Evolutionary conservation across 2,329 filamentous ascomycete species (phyloP).

Genomic region (Trichophyton rubrum): DNA sequence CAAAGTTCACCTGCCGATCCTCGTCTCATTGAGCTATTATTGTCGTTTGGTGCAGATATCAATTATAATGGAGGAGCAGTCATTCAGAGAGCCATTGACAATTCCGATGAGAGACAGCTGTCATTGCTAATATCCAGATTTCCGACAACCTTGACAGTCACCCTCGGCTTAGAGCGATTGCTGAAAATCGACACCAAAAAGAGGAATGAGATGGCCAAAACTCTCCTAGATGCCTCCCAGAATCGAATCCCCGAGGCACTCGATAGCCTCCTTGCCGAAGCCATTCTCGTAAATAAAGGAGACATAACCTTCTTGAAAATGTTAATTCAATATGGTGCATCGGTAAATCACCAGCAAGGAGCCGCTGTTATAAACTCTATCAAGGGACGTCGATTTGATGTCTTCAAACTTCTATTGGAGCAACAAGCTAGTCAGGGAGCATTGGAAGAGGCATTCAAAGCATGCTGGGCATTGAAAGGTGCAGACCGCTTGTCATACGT

Average conservation of each 20-base stretch:
- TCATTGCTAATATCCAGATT: constrained; percentile 9
- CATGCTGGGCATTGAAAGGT: constrained; percentile 6
- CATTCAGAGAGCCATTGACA: constrained; percentile 12
- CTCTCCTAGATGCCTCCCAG: constrained; percentile 9
- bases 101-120: constrained; percentile 12
- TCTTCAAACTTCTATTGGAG: constrained; percentile 10
- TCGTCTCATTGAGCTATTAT: constrained; percentile 11
- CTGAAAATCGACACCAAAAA: constrained; percentile 3
- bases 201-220: constrained; percentile 11
- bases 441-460: constrained; percentile 11
- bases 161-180: constrained; percentile 7
- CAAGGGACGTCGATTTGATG: constrained; percentile 9
- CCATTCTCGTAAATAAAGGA: constrained; percentile 4
- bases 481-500: constrained; percentile 11
- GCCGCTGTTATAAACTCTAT: constrained; percentile 11
- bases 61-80: constrained; percentile 12
- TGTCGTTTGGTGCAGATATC: constrained; percentile 13
- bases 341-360: constrained; percentile 12
- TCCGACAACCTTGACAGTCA: constrained; percentile 10
- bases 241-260: constrained; percentile 7
- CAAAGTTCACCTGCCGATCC: constrained; percentile 7
- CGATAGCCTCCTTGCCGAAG: constrained; percentile 7
- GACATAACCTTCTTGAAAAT: constrained; percentile 12
- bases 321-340: constrained; percentile 13
- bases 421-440: constrained; percentile 7